These are phyloP conservation scores for Fusarium siculi DNA, from an alignment of 2,329 filamentous ascomycete species.

Conservation along the genomic window DNA sequence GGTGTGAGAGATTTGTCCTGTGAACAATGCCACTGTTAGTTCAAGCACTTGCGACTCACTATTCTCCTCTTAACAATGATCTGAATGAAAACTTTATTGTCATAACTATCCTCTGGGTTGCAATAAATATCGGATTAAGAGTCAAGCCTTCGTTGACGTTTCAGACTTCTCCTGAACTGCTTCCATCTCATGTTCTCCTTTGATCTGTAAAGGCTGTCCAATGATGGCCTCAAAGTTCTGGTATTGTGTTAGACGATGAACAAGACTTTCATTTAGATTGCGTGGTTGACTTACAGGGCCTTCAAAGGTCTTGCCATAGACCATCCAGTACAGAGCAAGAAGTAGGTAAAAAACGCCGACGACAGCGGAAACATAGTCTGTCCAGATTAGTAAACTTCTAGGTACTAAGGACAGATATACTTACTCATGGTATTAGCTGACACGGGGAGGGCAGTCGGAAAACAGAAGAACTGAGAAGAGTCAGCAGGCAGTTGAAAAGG, in stretches of 20 bases:
- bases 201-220: background rate
- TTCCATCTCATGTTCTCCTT: background rate
- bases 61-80: accelerated
- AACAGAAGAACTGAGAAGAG: conserved; percentile 1
- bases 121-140: background rate
- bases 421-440: conserved; percentile 15
- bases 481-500: background rate
- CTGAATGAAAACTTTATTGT: accelerated
- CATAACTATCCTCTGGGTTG: accelerated
- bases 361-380: conserved; percentile 11
- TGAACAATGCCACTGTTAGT: background rate
- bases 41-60: background rate
- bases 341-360: conserved; percentile 5
- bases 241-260: background rate
- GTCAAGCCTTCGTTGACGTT: background rate
- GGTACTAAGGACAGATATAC: accelerated
- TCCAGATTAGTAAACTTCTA: accelerated
- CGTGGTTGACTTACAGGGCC: background rate
- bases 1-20: accelerated
- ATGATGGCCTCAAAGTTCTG: conserved; percentile 13
- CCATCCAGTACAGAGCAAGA: background rate
- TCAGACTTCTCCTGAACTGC: background rate
- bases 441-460: conserved; percentile 1
- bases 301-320: background rate
- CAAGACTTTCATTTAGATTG: accelerated